Base-by-base conservation (phyloP, 2,329 filamentous ascomycete genomes). In the Fusarium pininemorale region DNA sequence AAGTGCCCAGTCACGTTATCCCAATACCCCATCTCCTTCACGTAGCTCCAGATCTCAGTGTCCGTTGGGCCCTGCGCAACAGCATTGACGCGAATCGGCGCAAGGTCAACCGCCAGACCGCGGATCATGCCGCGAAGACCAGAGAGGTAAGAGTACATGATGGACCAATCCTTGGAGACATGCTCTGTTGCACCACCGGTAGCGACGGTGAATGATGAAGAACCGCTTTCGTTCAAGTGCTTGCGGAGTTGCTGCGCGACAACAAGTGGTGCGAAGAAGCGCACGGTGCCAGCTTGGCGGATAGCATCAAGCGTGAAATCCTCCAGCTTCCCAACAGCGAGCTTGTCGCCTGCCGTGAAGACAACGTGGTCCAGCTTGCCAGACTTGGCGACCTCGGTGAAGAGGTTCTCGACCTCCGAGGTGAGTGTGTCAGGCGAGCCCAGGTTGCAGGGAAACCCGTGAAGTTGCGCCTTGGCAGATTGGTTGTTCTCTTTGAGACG, bases 301-400 rank as follows among this genome's bases (percentile, higher is more conserved):
- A 77, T 77, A 1, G 60, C 60, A 10, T 69, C 64, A 0, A 77
- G 45, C 0, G 65, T 66, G 12, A 76, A 65, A 1, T 75, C 64
- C 30, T 75, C 69, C 1, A 76, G 57, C 8, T 73, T 71, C 9
- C 62, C 70, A 1, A 75, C 58, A 2, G 68, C 59, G 14, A 70
- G 64, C 24, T 61, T 64, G 7, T 76, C 75, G 1, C 74, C 75
- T 1, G 75, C 75, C 0, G 75, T 77, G 13, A 69, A 77, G 16
- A 75, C 70, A 13, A 76, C 68, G 10, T 76, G 75, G 26, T 76
- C 75, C 7, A 76, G 62, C 35, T 59, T 73, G 3, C 62, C 73
- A 12, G 55, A 65, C 51, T 69, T 69, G 58, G 73, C 44, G 0
- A 75, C 61, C 30, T 69, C 67, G 1, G 65, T 30, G 20, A 76